Base-by-base conservation (phyloP, 2,329 filamentous ascomycete genomes). In the Sporothrix luriei region DNA sequence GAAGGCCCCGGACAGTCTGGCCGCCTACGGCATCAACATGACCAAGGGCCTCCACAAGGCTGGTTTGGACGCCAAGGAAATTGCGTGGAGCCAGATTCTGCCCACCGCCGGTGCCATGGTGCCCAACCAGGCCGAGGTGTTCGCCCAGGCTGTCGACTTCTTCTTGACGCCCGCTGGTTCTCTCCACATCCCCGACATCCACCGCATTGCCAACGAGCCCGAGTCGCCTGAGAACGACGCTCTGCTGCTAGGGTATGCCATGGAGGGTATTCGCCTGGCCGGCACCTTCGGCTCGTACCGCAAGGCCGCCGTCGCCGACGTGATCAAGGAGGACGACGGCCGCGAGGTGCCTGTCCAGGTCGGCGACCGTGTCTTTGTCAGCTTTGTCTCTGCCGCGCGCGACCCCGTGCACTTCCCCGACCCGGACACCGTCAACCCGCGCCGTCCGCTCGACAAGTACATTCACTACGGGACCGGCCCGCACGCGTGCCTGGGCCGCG, bases 61-160 rank as follows among this genome's bases (percentile, higher is more conserved):
- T 13, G 90, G 90, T 0, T 77, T 91, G 70, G 86, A 82, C 67
- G 80, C 84, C 2, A 83, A 88, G 29, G 89, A 93, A 66, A 87
- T 93, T 71, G 87, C 90, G 0, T 92, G 88, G 86, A 85, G 84
- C 29, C 88, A 92, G 76, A 84, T 93, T 51, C 75, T 93, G 64
- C 91, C 91, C 0, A 88, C 88, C 0, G 87, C 88, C 0, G 84
- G 84, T 4, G 86, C 88, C 1, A 85, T 90, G 77, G 88, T 91
- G 9, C 88, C 91, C 0, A 91, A 88, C 74, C 90, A 93, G 76
- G 88, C 86, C 1, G 87, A 91, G 75, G 82, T 90, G 83, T 92
- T 93, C 76, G 87, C 89, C 1, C 89, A 91, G 79, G 84, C 90
- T 1, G 82, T 93, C 21, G 90, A 93, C 76, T 93, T 87, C 79